Base-by-base conservation (phyloP, 2,329 filamentous ascomycete species). In the Zasmidium citrigriseum region DNA sequence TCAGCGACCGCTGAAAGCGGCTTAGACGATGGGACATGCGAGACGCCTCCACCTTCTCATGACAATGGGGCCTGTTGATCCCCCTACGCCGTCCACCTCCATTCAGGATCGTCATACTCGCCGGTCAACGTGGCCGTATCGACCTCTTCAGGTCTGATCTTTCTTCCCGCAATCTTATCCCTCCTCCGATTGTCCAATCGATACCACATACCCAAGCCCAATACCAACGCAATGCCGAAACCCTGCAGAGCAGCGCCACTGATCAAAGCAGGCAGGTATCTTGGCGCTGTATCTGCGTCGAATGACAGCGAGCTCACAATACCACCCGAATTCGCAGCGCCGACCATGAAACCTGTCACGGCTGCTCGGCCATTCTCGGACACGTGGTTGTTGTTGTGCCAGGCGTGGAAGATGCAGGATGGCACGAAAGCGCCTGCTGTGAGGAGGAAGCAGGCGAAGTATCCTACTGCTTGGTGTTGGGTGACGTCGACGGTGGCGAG, bases 351-450 rank as follows among this genome's bases (percentile, higher is more conserved):
- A 24, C 85, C 86, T 0, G 89, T 92, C 14, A 91, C 77, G 0
- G 87, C 80, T 4, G 91, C 81, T 49, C 89, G 86, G 41, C 86
- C 84, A 58, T 87, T 87, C 73, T 93, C 90, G 67, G 93, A 83
- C 0, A 89, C 89, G 56, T 91, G 83, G 70, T 93, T 93, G 78
- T 93, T 93, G 76, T 90, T 93, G 76, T 91, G 92, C 87, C 86
- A 88, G 57, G 85, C 79, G 64, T 86, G 76, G 14, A 87, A 78
- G 12, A 93, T 78, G 9, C 91, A 89, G 0, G 86, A 89, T 0
- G 90, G 89, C 0, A 89, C 89, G 1, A 86, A 87, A 0, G 88
- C 90, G 16, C 89, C 89, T 70, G 88, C 91, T 11, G 86, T 89
- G 88, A 92, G 91, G 87, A 92, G 89, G 72, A 92, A 93, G 55